These are phyloP conservation scores for Globisporangium spinosum DNA, from an alignment of 352 stramenopile species.

Conservation along the genomic window DNA sequence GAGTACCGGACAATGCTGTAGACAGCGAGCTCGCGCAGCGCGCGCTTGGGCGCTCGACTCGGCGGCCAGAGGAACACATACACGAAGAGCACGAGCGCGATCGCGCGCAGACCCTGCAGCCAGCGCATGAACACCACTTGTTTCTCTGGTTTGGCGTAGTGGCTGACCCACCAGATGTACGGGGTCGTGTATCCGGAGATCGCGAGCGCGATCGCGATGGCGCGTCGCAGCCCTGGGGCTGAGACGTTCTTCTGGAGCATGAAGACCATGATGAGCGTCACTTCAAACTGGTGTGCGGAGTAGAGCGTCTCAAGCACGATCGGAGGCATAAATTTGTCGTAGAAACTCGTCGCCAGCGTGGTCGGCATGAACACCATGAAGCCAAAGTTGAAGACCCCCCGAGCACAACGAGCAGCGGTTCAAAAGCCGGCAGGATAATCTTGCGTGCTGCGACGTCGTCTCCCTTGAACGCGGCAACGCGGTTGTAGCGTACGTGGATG, in stretches of 20 bases:
- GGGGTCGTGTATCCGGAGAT: conserved; percentile 26
- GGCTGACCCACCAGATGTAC: conserved; percentile 22
- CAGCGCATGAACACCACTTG: conserved; percentile 15
- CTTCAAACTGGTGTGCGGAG: conserved; percentile 31
- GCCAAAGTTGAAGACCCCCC: conserved; percentile 21
- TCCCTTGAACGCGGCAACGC: conserved; percentile 26
- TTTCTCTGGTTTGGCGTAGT: conserved; percentile 12
- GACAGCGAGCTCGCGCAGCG: conserved; percentile 28
- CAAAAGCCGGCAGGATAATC: conserved; percentile 29
- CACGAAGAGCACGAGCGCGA: conserved; percentile 24
- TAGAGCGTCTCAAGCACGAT: conserved; percentile 29
- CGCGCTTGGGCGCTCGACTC: conserved; percentile 25
- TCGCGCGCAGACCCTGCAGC: conserved; percentile 16
- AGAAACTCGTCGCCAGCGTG: conserved; percentile 23
- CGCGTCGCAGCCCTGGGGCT: conserved; percentile 28
- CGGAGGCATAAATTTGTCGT: conserved; percentile 16
- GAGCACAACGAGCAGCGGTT: conserved; percentile 25
- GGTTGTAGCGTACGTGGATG: conserved; percentile 32
- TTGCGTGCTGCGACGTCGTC: conserved; percentile 29
- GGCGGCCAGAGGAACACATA: conserved; percentile 36
- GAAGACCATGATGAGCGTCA: conserved; percentile 35
- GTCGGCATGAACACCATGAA: conserved; percentile 27
- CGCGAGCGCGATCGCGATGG: conserved; percentile 20
- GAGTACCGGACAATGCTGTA: conserved; percentile 6
- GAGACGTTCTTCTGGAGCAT: conserved; percentile 52